These are phyloP conservation scores for Monilinia fructicola DNA, from an alignment of 2,329 filamentous ascomycete genomes.

Conservation along the genomic window DNA sequence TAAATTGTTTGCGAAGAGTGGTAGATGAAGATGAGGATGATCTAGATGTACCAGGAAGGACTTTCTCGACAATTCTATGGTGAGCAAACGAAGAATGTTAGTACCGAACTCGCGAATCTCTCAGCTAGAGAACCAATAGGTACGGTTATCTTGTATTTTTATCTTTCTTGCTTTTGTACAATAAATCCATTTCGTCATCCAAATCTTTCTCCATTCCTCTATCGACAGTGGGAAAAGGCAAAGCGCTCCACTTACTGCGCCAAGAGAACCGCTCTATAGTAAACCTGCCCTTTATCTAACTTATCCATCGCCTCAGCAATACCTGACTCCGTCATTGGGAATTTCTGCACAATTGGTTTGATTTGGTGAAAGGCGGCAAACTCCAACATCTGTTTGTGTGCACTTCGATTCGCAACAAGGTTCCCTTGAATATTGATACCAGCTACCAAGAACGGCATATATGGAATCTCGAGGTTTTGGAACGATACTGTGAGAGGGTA, in stretches of 20 bases:
- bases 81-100: background rate
- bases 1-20: constrained; percentile 4
- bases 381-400: constrained; percentile 57
- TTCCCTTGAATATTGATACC: constrained; percentile 28
- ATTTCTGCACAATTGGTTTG: constrained; percentile 55
- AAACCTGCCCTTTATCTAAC: constrained; percentile 54
- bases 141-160: constrained; percentile 16
- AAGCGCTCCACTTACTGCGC: constrained; percentile 21
- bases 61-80: constrained; percentile 18
- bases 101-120: background rate
- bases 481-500: constrained; percentile 62
- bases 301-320: constrained; percentile 54
- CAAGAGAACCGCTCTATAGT: constrained; percentile 47
- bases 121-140: background rate
- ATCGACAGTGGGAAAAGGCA: constrained; percentile 1
- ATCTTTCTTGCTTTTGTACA: constrained; percentile 19
- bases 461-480: constrained; percentile 31
- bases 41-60: constrained; percentile 1
- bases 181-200: background rate
- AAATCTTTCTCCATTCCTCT: background rate
- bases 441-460: constrained; percentile 29
- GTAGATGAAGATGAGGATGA: constrained; percentile 9
- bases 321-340: constrained; percentile 53
- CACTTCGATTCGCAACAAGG: constrained; percentile 40
- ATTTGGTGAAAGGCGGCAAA: constrained; percentile 58